Conservation (phyloP, 2,329 filamentous ascomycete species). For the Xylaria sp. region DNA sequence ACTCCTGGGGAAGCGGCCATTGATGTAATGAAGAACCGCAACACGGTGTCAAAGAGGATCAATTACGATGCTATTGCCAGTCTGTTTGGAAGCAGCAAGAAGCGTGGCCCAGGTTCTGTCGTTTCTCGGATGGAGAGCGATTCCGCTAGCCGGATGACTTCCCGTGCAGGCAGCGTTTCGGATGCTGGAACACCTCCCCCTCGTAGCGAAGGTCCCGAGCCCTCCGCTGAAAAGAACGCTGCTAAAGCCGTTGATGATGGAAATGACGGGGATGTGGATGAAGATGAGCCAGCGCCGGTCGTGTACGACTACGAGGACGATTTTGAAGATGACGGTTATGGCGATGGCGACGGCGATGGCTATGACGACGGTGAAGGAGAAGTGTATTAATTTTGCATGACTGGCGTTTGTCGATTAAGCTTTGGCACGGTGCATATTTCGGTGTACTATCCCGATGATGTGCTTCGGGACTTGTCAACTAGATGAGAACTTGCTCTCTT, state of each 20-base stretch:
- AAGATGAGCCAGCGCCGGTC: conserved; percentile 45
- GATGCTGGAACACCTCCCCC: conserved; percentile 40
- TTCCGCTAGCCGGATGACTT: conserved; percentile 43
- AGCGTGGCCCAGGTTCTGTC: conserved; percentile 55
- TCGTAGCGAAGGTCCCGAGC: conserved; percentile 6
- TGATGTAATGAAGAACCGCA: conserved; percentile 69
- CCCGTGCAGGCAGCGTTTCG: conserved; percentile 43
- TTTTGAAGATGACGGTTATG: conserved; percentile 25
- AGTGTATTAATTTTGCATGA: conserved; percentile 29
- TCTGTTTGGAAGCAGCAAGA: conserved; percentile 58
- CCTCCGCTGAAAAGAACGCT: conserved; percentile 39
- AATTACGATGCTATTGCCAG: conserved; percentile 70
- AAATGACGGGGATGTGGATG: conserved; percentile 44
- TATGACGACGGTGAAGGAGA: conserved; percentile 41
- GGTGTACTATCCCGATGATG: background rate
- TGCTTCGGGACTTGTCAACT: background rate
- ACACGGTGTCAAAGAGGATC: conserved; percentile 72
- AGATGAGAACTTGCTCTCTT: background rate
- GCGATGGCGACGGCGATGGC: conserved; percentile 42
- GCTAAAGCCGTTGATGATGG: conserved; percentile 43
- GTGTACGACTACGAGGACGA: conserved; percentile 44
- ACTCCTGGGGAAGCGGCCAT: conserved; percentile 73
- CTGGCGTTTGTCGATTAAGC: background rate
- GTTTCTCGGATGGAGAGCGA: conserved; percentile 53
- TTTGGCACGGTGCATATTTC: background rate